Percentiles rank a stretch among this genome's conserved stretches.
phyloP scores from a whole-genome alignment of 306 rosid genomes.

The Mimosa bimucronata region DNA sequence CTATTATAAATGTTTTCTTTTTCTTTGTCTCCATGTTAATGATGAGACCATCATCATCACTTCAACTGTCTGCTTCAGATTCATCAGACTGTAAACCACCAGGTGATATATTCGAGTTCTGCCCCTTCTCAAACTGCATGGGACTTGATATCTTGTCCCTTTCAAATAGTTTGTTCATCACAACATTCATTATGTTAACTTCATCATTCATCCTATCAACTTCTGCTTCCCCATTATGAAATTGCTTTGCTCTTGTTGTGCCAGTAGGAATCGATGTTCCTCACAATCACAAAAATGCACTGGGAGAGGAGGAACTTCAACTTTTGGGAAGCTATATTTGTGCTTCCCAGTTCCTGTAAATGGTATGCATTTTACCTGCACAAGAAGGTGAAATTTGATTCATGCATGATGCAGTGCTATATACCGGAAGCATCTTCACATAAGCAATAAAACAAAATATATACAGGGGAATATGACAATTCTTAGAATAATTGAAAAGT shows the following conservation, averaged over 20 bases:
- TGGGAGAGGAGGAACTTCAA: slow-evolving; percentile 71
- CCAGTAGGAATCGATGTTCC: slow-evolving; percentile 62
- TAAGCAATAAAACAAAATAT: neutral
- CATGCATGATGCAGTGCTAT: slow-evolving; percentile 13
- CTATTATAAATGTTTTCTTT: slow-evolving; percentile 36
- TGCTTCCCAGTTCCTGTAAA: slow-evolving; percentile 91
- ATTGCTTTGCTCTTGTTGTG: slow-evolving; percentile 34
- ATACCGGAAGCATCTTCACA: neutral
- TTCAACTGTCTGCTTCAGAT: slow-evolving; percentile 48
- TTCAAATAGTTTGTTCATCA: slow-evolving; percentile 68
- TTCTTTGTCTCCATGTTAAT: slow-evolving; percentile 58
- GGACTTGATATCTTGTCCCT: slow-evolving; percentile 43
- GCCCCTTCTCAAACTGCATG: slow-evolving; percentile 32
- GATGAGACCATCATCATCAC: slow-evolving; percentile 74
- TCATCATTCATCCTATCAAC: slow-evolving; percentile 60
- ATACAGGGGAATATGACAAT: neutral
- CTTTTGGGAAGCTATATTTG: slow-evolving; percentile 85
- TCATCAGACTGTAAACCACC: slow-evolving; percentile 40
- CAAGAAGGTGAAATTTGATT: slow-evolving; percentile 19
- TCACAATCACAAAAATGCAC: slow-evolving; percentile 91
- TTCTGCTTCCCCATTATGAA: slow-evolving; percentile 37
- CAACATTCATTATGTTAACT: slow-evolving; percentile 73
- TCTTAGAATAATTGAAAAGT: neutral
- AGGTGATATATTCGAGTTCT: slow-evolving; percentile 34
- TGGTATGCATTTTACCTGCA: slow-evolving; percentile 83